Conservation (phyloP, 1,284 basidiomycete genomes). For the Marasmius sp. region DNA sequence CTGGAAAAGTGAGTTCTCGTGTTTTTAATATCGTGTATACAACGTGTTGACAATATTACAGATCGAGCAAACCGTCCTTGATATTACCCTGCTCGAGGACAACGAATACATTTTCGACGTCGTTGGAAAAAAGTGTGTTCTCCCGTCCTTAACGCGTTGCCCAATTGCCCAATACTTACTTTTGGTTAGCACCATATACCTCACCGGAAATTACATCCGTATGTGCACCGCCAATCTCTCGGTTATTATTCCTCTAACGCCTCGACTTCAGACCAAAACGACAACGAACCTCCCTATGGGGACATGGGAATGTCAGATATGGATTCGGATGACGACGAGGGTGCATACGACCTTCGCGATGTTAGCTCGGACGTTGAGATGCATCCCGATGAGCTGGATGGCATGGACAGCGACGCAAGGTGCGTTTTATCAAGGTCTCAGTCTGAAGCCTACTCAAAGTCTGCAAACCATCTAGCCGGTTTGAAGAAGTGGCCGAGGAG, state of each 20-base stretch:
- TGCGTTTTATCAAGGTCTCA: conserved; percentile 25
- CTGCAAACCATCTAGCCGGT: conserved; percentile 48
- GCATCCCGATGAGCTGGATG: conserved; percentile 45
- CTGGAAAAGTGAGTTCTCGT: conserved; percentile 58
- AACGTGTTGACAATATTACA: conserved; percentile 26
- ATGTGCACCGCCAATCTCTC: conserved; percentile 15
- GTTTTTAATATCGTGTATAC: background rate
- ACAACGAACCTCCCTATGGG: conserved; percentile 50
- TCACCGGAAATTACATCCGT: conserved; percentile 92
- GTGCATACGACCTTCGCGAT: conserved; percentile 63
- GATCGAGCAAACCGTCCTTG: conserved; percentile 80
- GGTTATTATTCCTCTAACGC: conserved; percentile 11
- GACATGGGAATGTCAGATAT: conserved; percentile 46
- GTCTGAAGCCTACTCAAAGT: background rate
- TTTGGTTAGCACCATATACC: conserved; percentile 67
- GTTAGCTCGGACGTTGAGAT: conserved; percentile 80
- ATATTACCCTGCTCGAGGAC: conserved; percentile 77
- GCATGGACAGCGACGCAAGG: conserved; percentile 60
- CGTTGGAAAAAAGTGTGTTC: conserved; percentile 79
- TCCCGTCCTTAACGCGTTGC: background rate
- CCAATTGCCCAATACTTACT: conserved; percentile 11
- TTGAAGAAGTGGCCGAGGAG: conserved; percentile 57
- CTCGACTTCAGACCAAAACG: conserved; percentile 43
- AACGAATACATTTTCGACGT: conserved; percentile 72
- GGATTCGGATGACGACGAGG: conserved; percentile 51